phyloP scores from a whole-genome alignment of 345 rosid species.

The Punica granatum region DNA sequence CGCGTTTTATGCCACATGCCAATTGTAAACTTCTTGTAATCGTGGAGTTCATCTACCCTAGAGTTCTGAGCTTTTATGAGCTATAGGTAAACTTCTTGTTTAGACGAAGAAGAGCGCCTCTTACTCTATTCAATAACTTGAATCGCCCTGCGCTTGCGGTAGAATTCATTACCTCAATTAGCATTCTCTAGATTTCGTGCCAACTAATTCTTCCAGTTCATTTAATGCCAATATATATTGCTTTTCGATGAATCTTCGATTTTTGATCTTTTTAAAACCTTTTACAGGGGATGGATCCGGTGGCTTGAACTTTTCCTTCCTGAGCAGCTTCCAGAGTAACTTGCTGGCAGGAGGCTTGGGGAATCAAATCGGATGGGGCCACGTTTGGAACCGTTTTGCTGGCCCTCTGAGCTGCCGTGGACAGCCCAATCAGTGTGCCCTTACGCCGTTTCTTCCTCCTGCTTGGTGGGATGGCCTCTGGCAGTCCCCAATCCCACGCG shows the following conservation, averaged over 20 bases:
- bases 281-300: conserved; percentile 56
- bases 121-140: no score
- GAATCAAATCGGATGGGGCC: conserved; percentile 94
- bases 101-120: no score
- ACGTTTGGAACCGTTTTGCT: conserved; percentile 88
- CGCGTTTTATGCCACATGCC: background rate
- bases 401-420: conserved; percentile 83
- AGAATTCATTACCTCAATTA: background rate
- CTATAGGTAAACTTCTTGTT: no score
- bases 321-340: conserved; percentile 85
- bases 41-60: no score
- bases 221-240: background rate
- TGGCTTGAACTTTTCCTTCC: conserved; percentile 49
- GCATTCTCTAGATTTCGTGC: background rate
- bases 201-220: background rate
- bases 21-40: no score
- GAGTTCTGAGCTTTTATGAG: no score
- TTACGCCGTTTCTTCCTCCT: conserved; percentile 85
- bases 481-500: conserved; percentile 85
- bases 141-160: no score
- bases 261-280: background rate
- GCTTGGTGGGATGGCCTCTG: conserved; percentile 98
- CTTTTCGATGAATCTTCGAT: background rate
- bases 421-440: conserved; percentile 77
- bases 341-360: conserved; percentile 56